A percentile compares a stretch with the other conserved stretches of the same genome.
Conservation (phyloP, 768 basidiomycete genomes). For the Russula sp. region DNA sequence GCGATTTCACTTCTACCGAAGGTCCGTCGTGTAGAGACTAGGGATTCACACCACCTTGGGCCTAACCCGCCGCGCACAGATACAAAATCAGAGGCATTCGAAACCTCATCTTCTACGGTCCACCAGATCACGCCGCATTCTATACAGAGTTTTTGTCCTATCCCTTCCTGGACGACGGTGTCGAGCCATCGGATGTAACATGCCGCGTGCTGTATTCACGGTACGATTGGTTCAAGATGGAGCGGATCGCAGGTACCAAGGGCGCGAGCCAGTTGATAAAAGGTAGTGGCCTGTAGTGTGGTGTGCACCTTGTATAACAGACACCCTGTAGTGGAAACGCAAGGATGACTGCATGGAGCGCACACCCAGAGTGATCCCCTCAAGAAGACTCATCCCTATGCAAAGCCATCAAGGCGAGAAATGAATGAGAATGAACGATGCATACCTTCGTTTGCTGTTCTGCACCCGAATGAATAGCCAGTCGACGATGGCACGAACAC, state of each 20-base stretch:
- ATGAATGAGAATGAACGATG: background rate
- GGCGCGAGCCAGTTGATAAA: slow-evolving; percentile 36
- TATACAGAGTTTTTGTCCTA: slow-evolving; percentile 87
- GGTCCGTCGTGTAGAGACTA: slow-evolving; percentile 43
- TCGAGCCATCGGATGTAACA: slow-evolving; percentile 85
- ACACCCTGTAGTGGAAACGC: background rate
- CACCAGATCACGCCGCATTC: slow-evolving; percentile 87
- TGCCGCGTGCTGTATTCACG: slow-evolving; percentile 79
- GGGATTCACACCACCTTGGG: slow-evolving; percentile 3
- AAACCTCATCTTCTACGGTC: slow-evolving; percentile 90
- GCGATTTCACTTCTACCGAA: slow-evolving; percentile 96
- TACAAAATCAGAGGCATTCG: slow-evolving; percentile 93
- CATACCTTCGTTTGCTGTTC: slow-evolving; percentile 68
- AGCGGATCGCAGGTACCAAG: slow-evolving; percentile 69
- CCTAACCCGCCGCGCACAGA: slow-evolving; percentile 40
- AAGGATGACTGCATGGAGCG: background rate
- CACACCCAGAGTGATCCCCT: background rate
- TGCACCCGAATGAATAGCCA: slow-evolving; percentile 95
- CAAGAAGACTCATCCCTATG: slow-evolving; percentile 22
- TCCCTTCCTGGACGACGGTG: slow-evolving; percentile 86
- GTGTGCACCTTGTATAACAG: slow-evolving; percentile 6
- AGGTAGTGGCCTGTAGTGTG: slow-evolving; percentile 10
- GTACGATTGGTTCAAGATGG: slow-evolving; percentile 85
- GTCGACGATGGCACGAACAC: slow-evolving; percentile 85
- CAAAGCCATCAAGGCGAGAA: background rate